Evolutionary conservation across 176 grass and related monocot species (phyloP), one percentile per base, ranked within the genome.

Genomic region (Alopecurus myosuroides): DNA sequence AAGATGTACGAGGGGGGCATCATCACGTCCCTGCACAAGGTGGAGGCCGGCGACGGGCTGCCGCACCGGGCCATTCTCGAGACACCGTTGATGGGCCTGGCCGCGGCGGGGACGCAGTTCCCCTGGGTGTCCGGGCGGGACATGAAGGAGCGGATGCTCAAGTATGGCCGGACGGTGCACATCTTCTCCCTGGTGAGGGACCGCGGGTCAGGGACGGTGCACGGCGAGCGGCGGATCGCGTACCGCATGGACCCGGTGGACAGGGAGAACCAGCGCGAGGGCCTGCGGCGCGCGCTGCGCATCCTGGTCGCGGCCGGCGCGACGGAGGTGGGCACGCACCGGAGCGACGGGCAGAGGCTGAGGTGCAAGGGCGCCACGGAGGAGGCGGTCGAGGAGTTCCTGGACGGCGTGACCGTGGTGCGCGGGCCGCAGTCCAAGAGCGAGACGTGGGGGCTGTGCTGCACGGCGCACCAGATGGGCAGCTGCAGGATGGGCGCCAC

Each of bases 11-110:
- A 95, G 88, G 96, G 96, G 45, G 93, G 93, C 79, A 95, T 98
- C 80, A 98, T 98, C 85, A 98, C 96, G 36, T 94, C 93, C 3
- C 28, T 95, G 51, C 89, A 95, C 91, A 98, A 94, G 87, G 89
- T 90, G 85, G 81, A 86, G 85, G 56, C 52, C 7, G 37, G 3
- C 15, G 84, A 55, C 74, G 28, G 72, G 55, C 31, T 28, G 50
- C 81, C 77, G 74, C 34, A 35, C 37, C 51, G 84, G 7, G 83
- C 81, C 29, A 92, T 98, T 78, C 83, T 98, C 48, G 91, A 98
- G 84, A 78, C 96, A 11, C 87, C 93, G 15, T 58, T 81, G 30
- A 9, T 98, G 44, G 91, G 93, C 11, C 82, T 80, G 51, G 91
- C 83, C 1, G 50, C 70, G 3, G 81, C 82, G 5, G 85, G 85